Conservation (phyloP, 2,329 filamentous ascomycete species). For the Parasarocladium wereldwijsianum region DNA sequence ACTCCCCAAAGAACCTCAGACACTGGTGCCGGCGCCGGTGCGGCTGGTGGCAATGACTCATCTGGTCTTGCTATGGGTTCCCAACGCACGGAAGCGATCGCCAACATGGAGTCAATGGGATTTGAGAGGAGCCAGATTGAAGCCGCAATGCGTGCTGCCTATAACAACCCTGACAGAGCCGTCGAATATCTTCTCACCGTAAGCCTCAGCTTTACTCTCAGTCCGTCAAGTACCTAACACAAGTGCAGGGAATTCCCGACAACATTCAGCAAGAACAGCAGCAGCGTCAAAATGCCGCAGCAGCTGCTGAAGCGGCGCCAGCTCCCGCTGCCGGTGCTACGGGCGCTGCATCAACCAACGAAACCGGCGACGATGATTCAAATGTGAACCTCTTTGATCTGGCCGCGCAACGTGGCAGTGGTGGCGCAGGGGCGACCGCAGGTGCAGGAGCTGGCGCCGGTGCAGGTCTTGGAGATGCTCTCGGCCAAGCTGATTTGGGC, state of each 20-base stretch:
- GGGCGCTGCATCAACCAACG: conserved; percentile 20
- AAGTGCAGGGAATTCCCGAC: conserved; percentile 70
- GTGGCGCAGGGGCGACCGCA: conserved; percentile 24
- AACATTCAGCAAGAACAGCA: conserved; percentile 60
- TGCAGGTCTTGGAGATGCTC: conserved; percentile 35
- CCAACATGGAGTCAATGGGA: conserved; percentile 95
- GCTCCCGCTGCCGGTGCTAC: conserved; percentile 15
- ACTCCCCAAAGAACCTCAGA: conserved; percentile 33
- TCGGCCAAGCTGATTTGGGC: conserved; percentile 42
- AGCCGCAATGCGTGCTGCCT: conserved; percentile 87
- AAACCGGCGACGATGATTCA: conserved; percentile 44
- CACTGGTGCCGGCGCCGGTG: conserved; percentile 24
- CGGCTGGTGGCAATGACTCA: conserved; percentile 27
- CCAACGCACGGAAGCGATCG: conserved; percentile 67
- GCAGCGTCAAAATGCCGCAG: conserved; percentile 26
- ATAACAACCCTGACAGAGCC: conserved; percentile 91
- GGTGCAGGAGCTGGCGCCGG: conserved; percentile 29
- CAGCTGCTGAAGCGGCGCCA: conserved; percentile 24
- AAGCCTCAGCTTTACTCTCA: conserved; percentile 19
- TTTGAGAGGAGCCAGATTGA: conserved; percentile 83
- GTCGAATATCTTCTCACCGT: conserved; percentile 91
- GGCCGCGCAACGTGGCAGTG: conserved; percentile 60
- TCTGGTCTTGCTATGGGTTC: conserved; percentile 77
- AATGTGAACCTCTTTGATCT: conserved; percentile 85
- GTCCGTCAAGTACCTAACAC: conserved; percentile 4